A percentile compares a stretch with the other conserved stretches of the same genome.
Evolutionary conservation across 352 stramenopile genomes (phyloP).

Genomic region (Globisporangium rhizosaccharum): DNA sequence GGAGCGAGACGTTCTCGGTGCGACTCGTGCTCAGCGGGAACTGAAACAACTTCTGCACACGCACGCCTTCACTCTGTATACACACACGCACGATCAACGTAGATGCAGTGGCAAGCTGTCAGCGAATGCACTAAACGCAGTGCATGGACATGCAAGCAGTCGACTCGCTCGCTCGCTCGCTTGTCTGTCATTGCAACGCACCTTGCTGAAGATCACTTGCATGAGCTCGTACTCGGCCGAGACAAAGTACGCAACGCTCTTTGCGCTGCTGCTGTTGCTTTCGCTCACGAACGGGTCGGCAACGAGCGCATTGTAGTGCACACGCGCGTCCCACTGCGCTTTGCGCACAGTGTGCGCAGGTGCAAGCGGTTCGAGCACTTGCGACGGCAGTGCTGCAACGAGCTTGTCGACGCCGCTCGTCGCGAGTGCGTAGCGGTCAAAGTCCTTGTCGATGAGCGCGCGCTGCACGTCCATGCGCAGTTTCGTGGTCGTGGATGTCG

Average conservation of each 20-base stretch:
- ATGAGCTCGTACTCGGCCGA: slow-evolving; percentile 56
- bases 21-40: slow-evolving; percentile 32
- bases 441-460: slow-evolving; percentile 67
- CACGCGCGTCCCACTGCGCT: slow-evolving; percentile 66
- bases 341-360: slow-evolving; percentile 47
- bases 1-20: slow-evolving; percentile 57
- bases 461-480: slow-evolving; percentile 58
- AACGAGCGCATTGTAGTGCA: slow-evolving; percentile 59
- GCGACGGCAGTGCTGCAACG: slow-evolving; percentile 20
- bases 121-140: neutral
- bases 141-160: too few species aligned
- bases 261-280: slow-evolving; percentile 10
- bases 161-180: too few species aligned
- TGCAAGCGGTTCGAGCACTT: slow-evolving; percentile 38
- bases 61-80: slow-evolving; percentile 18
- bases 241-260: slow-evolving; percentile 59
- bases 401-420: slow-evolving; percentile 24
- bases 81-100: neutral
- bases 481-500: slow-evolving; percentile 5
- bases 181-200: slow-evolving; percentile 1
- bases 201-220: slow-evolving; percentile 37
- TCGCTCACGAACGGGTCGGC: slow-evolving; percentile 51
- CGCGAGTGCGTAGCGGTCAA: slow-evolving; percentile 71
- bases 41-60: slow-evolving; percentile 27
- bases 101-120: neutral